Evolutionary conservation across 1,284 basidiomycete species (phyloP), one percentile per base, ranked within the genome.

Genomic region (Anthracocystis walkeri): DNA sequence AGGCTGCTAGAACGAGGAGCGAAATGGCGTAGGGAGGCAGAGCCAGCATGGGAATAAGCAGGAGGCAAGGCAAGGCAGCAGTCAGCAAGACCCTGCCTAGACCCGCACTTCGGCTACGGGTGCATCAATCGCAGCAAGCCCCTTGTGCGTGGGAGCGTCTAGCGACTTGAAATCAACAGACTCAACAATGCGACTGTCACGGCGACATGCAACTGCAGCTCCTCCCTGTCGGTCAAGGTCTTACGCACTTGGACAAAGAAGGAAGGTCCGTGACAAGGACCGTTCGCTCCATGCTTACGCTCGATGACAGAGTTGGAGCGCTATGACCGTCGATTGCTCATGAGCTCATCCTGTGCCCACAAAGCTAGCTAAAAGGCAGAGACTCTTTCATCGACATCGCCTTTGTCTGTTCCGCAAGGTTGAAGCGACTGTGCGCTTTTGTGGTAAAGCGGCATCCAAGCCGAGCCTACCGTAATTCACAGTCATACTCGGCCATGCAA

Each of bases 91-190:
- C 66, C 61, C 66, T 69, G 66, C 66, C 44, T 68, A 18, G 38
- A 62, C 44, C 54, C 50, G 31, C 65, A 62, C 59, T 50, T 68
- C 60, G 65, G 59, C 60, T 68, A 40, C 27, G 46, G n/a, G 35
- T 49, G 48, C 48, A 49, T 27, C 48, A 49, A 14, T 29, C 5
- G 29, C 20, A 5, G 27, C 27, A 10, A 31, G 21, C 25, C 27
- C 46, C 46, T 29, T 29, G 29, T 31, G 10, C 48, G 48, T 49
- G 48, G 25, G 48, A 49, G 48, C 48, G 20, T 33, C 29, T n/a
- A 27, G 45, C 25, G 45, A 29, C 23, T 46, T 20, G 29, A n/a
- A n/a, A 20, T 16, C 5, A 29, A 49, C 8, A n/a, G 25, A 31
- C 27, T n/a, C n/a, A n/a, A n/a, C 7, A 25, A 12, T 16, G 12